These are phyloP conservation scores for Aurinia saxatilis DNA, from an alignment of 345 rosid genomes.

Conservation along the genomic window DNA sequence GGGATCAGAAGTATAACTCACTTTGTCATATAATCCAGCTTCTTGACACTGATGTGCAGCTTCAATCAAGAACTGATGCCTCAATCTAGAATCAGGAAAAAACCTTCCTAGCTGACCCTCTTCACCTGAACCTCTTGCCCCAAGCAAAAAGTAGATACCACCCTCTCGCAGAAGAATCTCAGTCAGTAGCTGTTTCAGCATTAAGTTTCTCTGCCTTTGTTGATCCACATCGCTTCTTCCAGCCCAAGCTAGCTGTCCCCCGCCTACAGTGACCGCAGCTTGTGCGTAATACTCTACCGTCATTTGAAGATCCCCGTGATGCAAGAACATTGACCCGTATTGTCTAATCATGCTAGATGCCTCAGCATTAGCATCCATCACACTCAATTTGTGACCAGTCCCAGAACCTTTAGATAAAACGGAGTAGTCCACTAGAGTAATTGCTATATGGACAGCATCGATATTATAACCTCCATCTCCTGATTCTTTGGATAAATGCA, in stretches of 20 bases:
- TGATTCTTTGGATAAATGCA: conserved; percentile 76
- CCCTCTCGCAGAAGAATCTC: conserved; percentile 88
- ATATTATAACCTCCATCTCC: conserved; percentile 73
- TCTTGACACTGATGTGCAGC: conserved; percentile 86
- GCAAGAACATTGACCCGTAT: conserved; percentile 76
- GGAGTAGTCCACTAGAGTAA: conserved; percentile 76
- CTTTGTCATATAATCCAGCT: conserved; percentile 89
- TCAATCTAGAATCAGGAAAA: conserved; percentile 48
- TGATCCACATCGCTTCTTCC: conserved; percentile 79
- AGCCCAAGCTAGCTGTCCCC: conserved; percentile 82
- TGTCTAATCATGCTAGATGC: conserved; percentile 88
- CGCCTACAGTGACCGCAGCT: conserved; percentile 94
- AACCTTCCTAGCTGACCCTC: conserved; percentile 86
- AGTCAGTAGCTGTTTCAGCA: conserved; percentile 86
- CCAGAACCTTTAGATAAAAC: conserved; percentile 65
- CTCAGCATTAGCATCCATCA: conserved; percentile 91
- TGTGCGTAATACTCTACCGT: conserved; percentile 92
- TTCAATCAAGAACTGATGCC: conserved; percentile 82
- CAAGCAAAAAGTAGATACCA: conserved; percentile 73
- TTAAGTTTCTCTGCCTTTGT: conserved; percentile 77
- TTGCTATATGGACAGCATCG: conserved; percentile 78
- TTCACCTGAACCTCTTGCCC: conserved; percentile 81
- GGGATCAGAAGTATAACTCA: conserved; percentile 31
- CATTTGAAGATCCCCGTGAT: conserved; percentile 64
- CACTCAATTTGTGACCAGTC: conserved; percentile 56